phyloP scores from a whole-genome alignment of 257 asterid species.

The Nicotiana tabacum region DNA sequence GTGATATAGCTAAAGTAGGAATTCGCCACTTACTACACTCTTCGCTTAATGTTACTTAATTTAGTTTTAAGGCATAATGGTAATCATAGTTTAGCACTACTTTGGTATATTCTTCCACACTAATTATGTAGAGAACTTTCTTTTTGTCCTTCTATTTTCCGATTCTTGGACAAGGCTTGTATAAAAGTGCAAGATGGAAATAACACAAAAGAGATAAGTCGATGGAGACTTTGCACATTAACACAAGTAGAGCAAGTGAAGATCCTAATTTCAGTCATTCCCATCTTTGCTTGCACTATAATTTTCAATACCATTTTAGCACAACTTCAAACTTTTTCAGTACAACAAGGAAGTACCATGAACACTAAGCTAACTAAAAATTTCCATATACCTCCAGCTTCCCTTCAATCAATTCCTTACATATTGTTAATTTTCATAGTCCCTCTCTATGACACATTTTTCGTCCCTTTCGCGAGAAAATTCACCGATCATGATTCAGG shows the following conservation, averaged over 20 bases:
- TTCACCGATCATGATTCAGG: slow-evolving; percentile 55
- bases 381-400: slow-evolving; percentile 90
- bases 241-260: slow-evolving; percentile 83
- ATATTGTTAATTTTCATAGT: slow-evolving; percentile 62
- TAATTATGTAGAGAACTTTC: background rate
- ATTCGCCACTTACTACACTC: background rate
- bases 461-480: slow-evolving; percentile 73
- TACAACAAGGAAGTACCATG: slow-evolving; percentile 91
- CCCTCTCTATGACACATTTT: slow-evolving; percentile 68
- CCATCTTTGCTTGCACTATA: slow-evolving; percentile 89
- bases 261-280: slow-evolving; percentile 51
- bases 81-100: background rate
- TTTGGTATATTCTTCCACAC: background rate
- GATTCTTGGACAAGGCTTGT: slow-evolving; percentile 95
- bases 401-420: slow-evolving; percentile 96
- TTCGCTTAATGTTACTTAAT: background rate
- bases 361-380: slow-evolving; percentile 46
- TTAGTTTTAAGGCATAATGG: background rate
- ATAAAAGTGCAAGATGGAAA: slow-evolving; percentile 37
- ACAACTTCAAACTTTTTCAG: slow-evolving; percentile 91
- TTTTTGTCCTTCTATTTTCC: background rate
- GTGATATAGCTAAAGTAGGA: too few species aligned
- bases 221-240: slow-evolving; percentile 55
- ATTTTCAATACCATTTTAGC: slow-evolving; percentile 88
- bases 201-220: slow-evolving; percentile 28